Evolutionary conservation across 2,329 filamentous ascomycete genomes (phyloP).

Genomic region (Aspergillus nomiae): DNA sequence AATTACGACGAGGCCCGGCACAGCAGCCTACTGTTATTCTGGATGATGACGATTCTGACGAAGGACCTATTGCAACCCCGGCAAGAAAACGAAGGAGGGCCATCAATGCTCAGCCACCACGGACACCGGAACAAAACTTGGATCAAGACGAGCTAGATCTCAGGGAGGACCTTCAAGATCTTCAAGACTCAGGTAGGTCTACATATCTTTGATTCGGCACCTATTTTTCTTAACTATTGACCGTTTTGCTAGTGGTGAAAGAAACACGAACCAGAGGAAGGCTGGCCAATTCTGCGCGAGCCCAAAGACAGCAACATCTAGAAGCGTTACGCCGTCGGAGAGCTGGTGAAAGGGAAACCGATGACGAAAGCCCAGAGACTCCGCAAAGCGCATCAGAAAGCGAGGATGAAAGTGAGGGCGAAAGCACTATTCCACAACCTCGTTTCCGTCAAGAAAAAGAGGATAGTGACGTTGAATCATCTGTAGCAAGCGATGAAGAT

Average conservation of each 20-base stretch:
- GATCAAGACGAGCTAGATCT: constrained; percentile 44
- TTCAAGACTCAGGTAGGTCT: constrained; percentile 45
- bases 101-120: constrained; percentile 17
- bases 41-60: constrained; percentile 32
- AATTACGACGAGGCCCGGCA: constrained; percentile 32
- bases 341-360: constrained; percentile 41
- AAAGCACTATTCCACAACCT: constrained; percentile 19
- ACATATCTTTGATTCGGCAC: neutral
- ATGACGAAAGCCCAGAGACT: constrained; percentile 25
- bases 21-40: constrained; percentile 28
- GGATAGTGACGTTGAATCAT: constrained; percentile 35
- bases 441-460: constrained; percentile 18
- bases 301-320: constrained; percentile 43
- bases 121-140: constrained; percentile 25
- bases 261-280: constrained; percentile 45
- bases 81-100: constrained; percentile 27
- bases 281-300: constrained; percentile 40
- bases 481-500: constrained; percentile 41
- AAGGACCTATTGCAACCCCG: constrained; percentile 30
- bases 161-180: constrained; percentile 47
- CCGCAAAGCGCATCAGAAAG: constrained; percentile 23
- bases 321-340: constrained; percentile 47
- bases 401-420: constrained; percentile 23
- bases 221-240: neutral
- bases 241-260: constrained; percentile 32